Evolutionary conservation across 1,139 yeast genomes (phyloP).

Genomic region (Candida sp.): DNA sequence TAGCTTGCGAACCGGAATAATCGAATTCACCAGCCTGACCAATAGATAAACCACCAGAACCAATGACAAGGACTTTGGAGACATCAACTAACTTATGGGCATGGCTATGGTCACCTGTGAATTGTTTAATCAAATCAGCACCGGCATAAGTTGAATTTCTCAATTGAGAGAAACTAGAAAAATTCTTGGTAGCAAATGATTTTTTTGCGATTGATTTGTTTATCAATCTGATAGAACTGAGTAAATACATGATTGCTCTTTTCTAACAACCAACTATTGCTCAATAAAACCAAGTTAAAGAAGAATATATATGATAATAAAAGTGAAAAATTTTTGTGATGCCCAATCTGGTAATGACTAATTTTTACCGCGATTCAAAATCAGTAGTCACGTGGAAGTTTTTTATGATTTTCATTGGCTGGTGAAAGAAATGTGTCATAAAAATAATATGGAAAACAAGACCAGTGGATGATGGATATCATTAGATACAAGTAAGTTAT

Average conservation of each 20-base stretch:
- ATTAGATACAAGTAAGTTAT: too few relatives aligned
- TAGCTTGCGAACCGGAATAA: constrained; percentile 97
- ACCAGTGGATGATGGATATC: too few relatives aligned
- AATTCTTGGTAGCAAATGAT: background rate
- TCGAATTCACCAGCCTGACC: constrained; percentile 99
- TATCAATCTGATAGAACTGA: background rate
- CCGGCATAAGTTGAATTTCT: background rate
- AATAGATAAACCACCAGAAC: constrained; percentile 96
- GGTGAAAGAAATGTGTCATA: background rate
- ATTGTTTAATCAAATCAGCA: constrained; percentile 1
- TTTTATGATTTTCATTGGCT: too few relatives aligned
- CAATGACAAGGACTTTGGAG: constrained; percentile 84
- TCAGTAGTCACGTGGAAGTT: constrained; percentile 1
- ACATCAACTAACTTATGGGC: constrained; percentile 66
- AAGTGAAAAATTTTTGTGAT: constrained; percentile 2
- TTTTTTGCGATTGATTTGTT: background rate
- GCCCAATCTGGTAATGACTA: constrained; percentile 3
- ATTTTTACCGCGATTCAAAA: constrained; percentile 3
- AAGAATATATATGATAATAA: background rate
- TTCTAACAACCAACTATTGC: background rate
- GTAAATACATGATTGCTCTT: background rate
- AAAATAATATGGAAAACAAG: too few relatives aligned
- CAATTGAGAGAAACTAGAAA: background rate
- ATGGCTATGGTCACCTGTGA: constrained; percentile 1
- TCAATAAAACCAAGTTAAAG: too few relatives aligned